Base-by-base conservation (phyloP, 306 rosid species). In the Canavalia gladiata region DNA sequence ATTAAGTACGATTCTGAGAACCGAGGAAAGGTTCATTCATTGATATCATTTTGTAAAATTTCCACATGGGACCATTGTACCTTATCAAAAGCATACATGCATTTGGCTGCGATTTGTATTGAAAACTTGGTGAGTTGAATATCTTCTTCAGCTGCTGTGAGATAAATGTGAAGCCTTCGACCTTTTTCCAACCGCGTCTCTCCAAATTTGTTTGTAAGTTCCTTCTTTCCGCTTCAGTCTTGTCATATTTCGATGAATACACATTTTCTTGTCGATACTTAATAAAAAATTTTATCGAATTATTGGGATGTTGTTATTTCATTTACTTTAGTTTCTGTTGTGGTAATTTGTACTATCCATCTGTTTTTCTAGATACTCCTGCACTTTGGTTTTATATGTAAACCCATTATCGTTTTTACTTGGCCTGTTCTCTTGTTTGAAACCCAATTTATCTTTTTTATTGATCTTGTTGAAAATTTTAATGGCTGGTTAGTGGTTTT, bases 131-230 rank as follows among this genome's bases (percentile, higher is more conserved):
- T 18, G 28, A 71, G 10, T 59, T 62, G 46, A 72, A 25, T 18
- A 18, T 18, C 25, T 18, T 70, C 55, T 12, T 30, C 12, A 4
- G 7, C 18, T 28, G 45, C 47, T 51, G 37, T 46, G 3, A 37
- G 43, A 49, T 25, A 37, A 28, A 28, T 5, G 28, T 25, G 25
- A 50, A 13, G 51, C 13, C 60, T 34, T 18, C 25, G 25, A 18
- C 25, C 25, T 18, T 18, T 18, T 18, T 18, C 25, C 25, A 18
- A 18, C 25, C 25, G 25, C 25, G 25, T 18, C 25, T 18, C 25
- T 18, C 25, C 25, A 45, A 11, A 39, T 39, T 80, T 58, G 12
- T 55, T 60, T 31, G 78, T 69, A 52, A 77, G 50, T 70, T 8
- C 58, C 28, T 76, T 1, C 47, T 35, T 74, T 45, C 66, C 64